These are phyloP conservation scores for Geranomyces michiganensis DNA, from an alignment of 192 early-diverging fungal species.

Conservation along the genomic window DNA sequence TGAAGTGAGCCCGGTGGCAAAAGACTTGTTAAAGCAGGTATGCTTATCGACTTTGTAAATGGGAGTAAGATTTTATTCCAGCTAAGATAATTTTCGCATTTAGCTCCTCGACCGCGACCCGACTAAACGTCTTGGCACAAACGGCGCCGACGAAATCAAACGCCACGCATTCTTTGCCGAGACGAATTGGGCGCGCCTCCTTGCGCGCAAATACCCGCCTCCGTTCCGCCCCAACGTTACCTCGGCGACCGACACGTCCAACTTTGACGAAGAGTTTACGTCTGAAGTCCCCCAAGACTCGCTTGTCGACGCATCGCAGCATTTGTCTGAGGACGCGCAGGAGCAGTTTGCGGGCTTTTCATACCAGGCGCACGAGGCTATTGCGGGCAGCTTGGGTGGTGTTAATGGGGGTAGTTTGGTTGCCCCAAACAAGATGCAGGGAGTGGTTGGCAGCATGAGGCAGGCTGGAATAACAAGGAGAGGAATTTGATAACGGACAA, in stretches of 20 bases:
- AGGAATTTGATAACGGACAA: conserved; percentile 3
- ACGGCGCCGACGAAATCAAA: conserved; percentile 90
- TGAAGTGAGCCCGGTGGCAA: conserved; percentile 38
- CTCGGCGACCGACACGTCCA: conserved; percentile 90
- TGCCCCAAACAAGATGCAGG: conserved; percentile 24
- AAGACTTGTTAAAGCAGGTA: conserved; percentile 51
- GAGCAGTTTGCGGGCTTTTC: conserved; percentile 96
- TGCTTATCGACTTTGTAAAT: neutral
- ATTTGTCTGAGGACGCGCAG: conserved; percentile 87
- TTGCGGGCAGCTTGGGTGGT: conserved; percentile 30
- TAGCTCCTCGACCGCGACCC: conserved; percentile 80
- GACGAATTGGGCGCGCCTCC: conserved; percentile 88
- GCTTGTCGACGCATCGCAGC: conserved; percentile 70
- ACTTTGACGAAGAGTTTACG: conserved; percentile 98
- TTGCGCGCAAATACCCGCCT: conserved; percentile 88
- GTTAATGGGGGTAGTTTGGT: conserved; percentile 32
- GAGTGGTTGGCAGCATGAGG: conserved; percentile 26
- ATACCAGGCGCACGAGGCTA: conserved; percentile 51
- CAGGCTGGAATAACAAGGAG: conserved; percentile 22
- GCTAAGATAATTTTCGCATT: neutral
- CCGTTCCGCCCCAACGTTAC: conserved; percentile 33
- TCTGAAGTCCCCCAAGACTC: conserved; percentile 91
- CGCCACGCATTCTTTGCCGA: conserved; percentile 84
- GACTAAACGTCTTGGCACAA: conserved; percentile 72
- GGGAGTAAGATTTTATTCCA: neutral